A percentile compares a stretch with the other conserved stretches of the same genome.
These are phyloP conservation scores for Neurospora tetrasperma DNA, from an alignment of 495 filamentous ascomycete species.

Conservation along the genomic window DNA sequence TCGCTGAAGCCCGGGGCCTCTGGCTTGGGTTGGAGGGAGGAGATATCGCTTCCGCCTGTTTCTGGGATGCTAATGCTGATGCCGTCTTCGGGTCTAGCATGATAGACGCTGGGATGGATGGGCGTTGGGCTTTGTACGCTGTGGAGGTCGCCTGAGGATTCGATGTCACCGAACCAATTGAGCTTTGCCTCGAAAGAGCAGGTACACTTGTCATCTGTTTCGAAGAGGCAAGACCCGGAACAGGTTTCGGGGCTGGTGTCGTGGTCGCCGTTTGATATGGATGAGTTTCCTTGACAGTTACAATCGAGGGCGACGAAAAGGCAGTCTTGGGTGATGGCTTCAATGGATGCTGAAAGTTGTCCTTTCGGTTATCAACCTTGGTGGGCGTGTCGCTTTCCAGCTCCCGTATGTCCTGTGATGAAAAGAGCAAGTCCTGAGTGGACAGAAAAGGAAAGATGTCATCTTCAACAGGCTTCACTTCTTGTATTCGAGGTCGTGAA, in stretches of 20 bases:
- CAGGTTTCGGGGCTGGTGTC: neutral
- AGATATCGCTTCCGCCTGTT: neutral
- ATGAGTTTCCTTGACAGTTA: neutral
- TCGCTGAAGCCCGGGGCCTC: neutral
- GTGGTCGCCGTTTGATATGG: neutral
- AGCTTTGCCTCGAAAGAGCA: neutral
- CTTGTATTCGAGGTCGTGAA: neutral
- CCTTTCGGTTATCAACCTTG: neutral
- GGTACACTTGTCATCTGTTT: neutral
- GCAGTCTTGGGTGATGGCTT: neutral
- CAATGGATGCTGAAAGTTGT: neutral
- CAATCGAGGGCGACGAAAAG: neutral
- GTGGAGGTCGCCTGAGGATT: neutral
- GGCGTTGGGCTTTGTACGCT: neutral
- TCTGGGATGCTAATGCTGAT: neutral
- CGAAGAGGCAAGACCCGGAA: neutral
- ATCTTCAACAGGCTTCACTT: neutral
- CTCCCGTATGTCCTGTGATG: constrained; percentile 39
- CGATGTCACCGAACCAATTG: neutral
- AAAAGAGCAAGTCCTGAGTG: constrained; percentile 36
- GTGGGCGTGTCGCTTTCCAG: constrained; percentile 19
- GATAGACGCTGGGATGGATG: neutral
- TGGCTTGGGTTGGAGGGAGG: neutral
- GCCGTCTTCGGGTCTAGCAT: neutral
- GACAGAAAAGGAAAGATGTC: constrained; percentile 27